Conservation (phyloP, 345 rosid genomes). For the Salix caprea region DNA sequence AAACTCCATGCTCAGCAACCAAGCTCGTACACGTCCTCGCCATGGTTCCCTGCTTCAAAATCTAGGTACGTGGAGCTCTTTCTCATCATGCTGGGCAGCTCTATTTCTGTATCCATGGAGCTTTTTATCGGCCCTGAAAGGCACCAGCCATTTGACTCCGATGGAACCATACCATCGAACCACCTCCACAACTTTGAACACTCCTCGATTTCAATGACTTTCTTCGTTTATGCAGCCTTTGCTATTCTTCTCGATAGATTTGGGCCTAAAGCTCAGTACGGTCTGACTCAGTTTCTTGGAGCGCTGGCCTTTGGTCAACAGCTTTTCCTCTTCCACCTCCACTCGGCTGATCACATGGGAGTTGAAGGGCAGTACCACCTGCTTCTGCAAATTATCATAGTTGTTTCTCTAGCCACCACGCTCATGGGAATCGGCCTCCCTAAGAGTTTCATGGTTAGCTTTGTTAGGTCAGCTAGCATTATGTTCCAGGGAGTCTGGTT, state of each 20-base stretch:
- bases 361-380: conserved; percentile 83
- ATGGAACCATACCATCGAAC: conserved; percentile 76
- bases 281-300: conserved; percentile 47
- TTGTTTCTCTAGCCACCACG: conserved; percentile 55
- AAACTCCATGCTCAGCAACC: conserved; percentile 49
- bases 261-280: conserved; percentile 25
- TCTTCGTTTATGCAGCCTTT: conserved; percentile 55
- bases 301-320: conserved; percentile 67
- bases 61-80: conserved; percentile 54
- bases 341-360: conserved; percentile 76
- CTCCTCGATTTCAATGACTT: conserved; percentile 59
- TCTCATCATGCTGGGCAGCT: conserved; percentile 53
- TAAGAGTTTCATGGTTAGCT: conserved; percentile 58
- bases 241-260: conserved; percentile 53
- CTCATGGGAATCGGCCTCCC: conserved; percentile 59
- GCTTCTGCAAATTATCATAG: conserved; percentile 51
- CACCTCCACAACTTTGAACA: conserved; percentile 91
- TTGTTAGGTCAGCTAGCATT: conserved; percentile 61
- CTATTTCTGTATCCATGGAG: conserved; percentile 64
- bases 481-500: conserved; percentile 78
- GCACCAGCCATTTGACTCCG: conserved; percentile 77
- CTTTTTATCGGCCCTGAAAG: conserved; percentile 64
- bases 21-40: conserved; percentile 42
- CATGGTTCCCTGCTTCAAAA: conserved; percentile 62
- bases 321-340: conserved; percentile 70